These are phyloP conservation scores for Rickenella mellea DNA, from an alignment of 768 basidiomycete genomes.

Conservation along the genomic window DNA sequence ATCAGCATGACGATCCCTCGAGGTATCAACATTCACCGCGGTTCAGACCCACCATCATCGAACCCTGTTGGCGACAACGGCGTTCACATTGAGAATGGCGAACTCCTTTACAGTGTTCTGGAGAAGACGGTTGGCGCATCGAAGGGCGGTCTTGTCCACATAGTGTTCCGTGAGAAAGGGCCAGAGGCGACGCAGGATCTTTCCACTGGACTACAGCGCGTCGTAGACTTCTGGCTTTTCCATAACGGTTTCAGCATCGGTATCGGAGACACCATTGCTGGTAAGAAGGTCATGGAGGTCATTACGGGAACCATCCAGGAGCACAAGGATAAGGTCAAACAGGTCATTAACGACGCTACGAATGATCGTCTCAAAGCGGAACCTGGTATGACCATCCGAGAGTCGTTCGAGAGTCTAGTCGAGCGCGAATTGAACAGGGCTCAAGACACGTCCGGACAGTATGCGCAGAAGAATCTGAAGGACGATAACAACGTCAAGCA, in stretches of 20 bases:
- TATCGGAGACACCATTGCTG: conserved; percentile 97
- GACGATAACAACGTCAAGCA: conserved; percentile 99
- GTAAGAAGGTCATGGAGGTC: conserved; percentile 74
- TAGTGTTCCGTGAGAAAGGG: conserved; percentile 96
- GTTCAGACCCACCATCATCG: conserved; percentile 67
- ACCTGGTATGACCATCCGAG: conserved; percentile 98
- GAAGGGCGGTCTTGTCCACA: conserved; percentile 89
- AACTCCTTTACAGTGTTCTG: conserved; percentile 89
- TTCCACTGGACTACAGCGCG: conserved; percentile 89
- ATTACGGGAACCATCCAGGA: conserved; percentile 78
- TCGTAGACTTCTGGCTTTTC: conserved; percentile 98
- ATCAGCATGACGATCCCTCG: conserved; percentile 86
- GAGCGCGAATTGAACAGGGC: conserved; percentile 89
- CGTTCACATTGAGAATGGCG: conserved; percentile 93
- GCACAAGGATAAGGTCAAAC: conserved; percentile 70
- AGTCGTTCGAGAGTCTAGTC: conserved; percentile 92
- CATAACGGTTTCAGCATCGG: conserved; percentile 99
- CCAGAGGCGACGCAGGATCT: conserved; percentile 86
- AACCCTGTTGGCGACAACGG: conserved; percentile 89
- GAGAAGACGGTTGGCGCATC: conserved; percentile 98
- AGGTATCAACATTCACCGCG: conserved; percentile 87
- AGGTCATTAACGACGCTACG: conserved; percentile 74
- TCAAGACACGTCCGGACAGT: conserved; percentile 91
- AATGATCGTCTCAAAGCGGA: conserved; percentile 81
- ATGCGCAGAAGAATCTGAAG: conserved; percentile 95